These are phyloP conservation scores for Scytalidium lignicola DNA, from an alignment of 2,329 filamentous ascomycete genomes.

Conservation along the genomic window DNA sequence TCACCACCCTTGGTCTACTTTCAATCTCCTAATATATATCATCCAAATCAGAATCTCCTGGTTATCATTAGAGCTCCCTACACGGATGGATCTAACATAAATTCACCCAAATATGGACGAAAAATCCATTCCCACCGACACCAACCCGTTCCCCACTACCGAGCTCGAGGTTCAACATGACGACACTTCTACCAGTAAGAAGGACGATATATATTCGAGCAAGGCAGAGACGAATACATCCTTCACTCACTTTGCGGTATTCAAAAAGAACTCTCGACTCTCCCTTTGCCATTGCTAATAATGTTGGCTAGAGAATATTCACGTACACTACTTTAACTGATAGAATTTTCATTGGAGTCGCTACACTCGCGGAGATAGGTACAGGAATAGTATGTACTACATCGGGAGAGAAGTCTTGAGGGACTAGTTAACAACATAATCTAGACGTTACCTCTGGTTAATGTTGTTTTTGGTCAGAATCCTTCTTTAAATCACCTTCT, in stretches of 20 bases:
- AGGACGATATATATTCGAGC: constrained; percentile 19
- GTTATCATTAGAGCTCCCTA: too few species aligned
- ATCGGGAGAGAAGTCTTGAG: neutral
- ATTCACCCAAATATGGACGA: neutral
- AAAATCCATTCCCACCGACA: neutral
- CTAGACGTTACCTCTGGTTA: constrained; percentile 53
- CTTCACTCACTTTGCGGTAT: constrained; percentile 19
- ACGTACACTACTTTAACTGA: constrained; percentile 19
- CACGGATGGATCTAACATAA: neutral
- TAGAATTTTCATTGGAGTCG: constrained; percentile 15
- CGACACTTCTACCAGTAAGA: neutral
- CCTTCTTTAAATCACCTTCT: constrained; percentile 7
- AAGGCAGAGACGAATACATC: constrained; percentile 18
- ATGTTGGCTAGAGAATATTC: constrained; percentile 19
- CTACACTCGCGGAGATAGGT: constrained; percentile 17
- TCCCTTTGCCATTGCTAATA: neutral
- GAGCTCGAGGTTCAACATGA: neutral
- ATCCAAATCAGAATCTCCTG: too few species aligned
- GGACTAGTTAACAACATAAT: neutral
- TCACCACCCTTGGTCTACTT: too few species aligned
- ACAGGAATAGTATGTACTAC: constrained; percentile 17
- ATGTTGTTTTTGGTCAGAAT: constrained; percentile 48
- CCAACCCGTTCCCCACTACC: neutral
- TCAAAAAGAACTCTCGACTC: neutral
- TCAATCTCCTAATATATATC: too few species aligned